Conservation (phyloP, 352 stramenopile species). For the Phytophthora chlamydospora region DNA sequence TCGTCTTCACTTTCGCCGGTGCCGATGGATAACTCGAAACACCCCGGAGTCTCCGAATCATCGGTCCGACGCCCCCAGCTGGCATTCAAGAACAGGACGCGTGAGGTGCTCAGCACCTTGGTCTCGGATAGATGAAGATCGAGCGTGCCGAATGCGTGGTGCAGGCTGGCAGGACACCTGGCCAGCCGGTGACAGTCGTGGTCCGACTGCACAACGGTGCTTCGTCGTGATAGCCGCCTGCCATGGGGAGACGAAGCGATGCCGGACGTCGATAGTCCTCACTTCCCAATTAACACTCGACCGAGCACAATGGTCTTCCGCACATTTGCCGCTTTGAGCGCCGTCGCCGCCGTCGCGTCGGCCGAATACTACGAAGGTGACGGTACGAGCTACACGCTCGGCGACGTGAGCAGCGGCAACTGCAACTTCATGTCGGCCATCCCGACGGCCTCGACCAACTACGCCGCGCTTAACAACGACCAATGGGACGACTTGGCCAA, state of each 20-base stretch:
- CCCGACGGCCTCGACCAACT: constrained; percentile 50
- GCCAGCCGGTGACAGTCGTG: constrained; percentile 10
- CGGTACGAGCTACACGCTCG: constrained; percentile 46
- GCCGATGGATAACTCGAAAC: constrained; percentile 7
- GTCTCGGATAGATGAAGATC: constrained; percentile 31
- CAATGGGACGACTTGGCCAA: constrained; percentile 61
- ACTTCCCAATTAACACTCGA: constrained; percentile 20
- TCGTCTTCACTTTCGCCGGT: constrained; percentile 15
- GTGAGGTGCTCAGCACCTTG: constrained; percentile 26
- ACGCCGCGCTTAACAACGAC: constrained; percentile 65
- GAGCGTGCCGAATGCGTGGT: constrained; percentile 21
- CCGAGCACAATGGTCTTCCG: constrained; percentile 16
- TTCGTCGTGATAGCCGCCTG: neutral
- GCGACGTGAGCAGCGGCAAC: constrained; percentile 36
- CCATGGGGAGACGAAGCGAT: neutral
- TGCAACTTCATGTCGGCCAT: constrained; percentile 59
- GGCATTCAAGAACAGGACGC: constrained; percentile 27
- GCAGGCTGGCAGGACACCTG: constrained; percentile 7
- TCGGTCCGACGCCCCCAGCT: constrained; percentile 24
- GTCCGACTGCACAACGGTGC: neutral
- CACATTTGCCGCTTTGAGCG: constrained; percentile 11
- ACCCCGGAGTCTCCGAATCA: too few species aligned
- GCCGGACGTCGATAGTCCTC: neutral
- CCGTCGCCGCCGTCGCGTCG: constrained; percentile 8
- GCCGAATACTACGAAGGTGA: constrained; percentile 42